phyloP scores from a whole-genome alignment of 352 stramenopile species.

The Globisporangium irregulare region DNA sequence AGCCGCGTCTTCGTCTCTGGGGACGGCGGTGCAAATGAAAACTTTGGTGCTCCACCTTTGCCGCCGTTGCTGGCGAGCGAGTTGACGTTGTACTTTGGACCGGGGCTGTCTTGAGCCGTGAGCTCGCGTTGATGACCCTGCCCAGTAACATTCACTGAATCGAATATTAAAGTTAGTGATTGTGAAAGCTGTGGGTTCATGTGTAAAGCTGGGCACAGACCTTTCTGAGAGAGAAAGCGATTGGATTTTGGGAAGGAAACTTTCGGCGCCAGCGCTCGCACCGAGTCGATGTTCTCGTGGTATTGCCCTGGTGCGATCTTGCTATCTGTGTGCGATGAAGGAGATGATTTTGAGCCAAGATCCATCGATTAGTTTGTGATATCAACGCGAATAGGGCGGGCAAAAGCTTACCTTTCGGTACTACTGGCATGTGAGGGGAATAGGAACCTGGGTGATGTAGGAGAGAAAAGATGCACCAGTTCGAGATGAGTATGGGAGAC shows the following conservation, averaged over 20 bases:
- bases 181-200: too few relatives aligned
- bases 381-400: not conserved
- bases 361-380: not conserved
- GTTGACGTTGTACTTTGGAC: conserved; percentile 82
- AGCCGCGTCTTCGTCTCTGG: conserved; percentile 51
- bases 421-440: conserved; percentile 50
- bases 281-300: conserved; percentile 58
- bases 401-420: conserved; percentile 44
- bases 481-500: not conserved
- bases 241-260: conserved; percentile 77
- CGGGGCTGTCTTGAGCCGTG: conserved; percentile 71
- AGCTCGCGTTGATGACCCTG: conserved; percentile 67
- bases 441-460: conserved; percentile 21
- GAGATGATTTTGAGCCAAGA: not conserved
- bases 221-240: conserved; percentile 82
- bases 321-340: conserved; percentile 36
- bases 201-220: conserved; percentile 20
- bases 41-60: conserved; percentile 45
- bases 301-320: conserved; percentile 66
- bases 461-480: not conserved
- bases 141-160: conserved; percentile 63
- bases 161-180: not conserved
- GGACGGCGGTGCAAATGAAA: conserved; percentile 61
- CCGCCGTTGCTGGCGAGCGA: conserved; percentile 50
- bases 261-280: conserved; percentile 59